Evolutionary conservation across 257 asterid genomes (phyloP), one percentile per base, ranked within the genome.

Genomic region (Nicotiana sylvestris): DNA sequence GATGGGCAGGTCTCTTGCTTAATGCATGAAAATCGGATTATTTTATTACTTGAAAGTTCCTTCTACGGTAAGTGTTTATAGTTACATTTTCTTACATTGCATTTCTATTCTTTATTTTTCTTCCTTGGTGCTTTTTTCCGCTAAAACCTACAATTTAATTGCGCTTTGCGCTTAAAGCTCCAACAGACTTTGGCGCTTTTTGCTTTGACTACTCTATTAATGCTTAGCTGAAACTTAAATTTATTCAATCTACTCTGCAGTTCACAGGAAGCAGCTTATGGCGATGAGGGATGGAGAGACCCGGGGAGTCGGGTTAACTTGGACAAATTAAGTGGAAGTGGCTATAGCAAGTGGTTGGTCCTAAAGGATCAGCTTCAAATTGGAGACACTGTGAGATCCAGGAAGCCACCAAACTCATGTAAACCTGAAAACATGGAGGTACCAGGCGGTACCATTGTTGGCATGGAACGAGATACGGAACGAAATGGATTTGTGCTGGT

Each of bases 311-410:
- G 86, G 83, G 84, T 83, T 77, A 81, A 88, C 66, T 78, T 89
- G 17, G 97, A 90, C 43, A 91, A 86, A 83, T 83, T 89, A 1
- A 91, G 89, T 33, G 88, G 87, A 57, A 69, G 67, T 68, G 93
- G 96, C 66, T 89, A 91, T 81, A 89, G 89, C 2, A 89, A 90
- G 85, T 95, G 98, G 99, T 90, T 93, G 84, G 91, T 95, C 64
- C 88, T 91, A n/a, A 95, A 92, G 88, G 97, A 93, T 82, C 92
- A 87, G 83, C 92, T 92, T 43, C 97, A 91, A 87, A 88, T 95
- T 9, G 93, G 95, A 30, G 99, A 95, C 83, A 82, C 76, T 62
- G 95, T 95, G 27, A 89, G 99, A 32, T 93, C 99, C n/a, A 91
- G 98, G 84, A 95, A 91, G 82, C 85, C 90, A 17, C 90, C 89